Evolutionary conservation across 495 filamentous ascomycete species (phyloP), one percentile per base, ranked within the genome.

Genomic region (Aspergillus biplanus): DNA sequence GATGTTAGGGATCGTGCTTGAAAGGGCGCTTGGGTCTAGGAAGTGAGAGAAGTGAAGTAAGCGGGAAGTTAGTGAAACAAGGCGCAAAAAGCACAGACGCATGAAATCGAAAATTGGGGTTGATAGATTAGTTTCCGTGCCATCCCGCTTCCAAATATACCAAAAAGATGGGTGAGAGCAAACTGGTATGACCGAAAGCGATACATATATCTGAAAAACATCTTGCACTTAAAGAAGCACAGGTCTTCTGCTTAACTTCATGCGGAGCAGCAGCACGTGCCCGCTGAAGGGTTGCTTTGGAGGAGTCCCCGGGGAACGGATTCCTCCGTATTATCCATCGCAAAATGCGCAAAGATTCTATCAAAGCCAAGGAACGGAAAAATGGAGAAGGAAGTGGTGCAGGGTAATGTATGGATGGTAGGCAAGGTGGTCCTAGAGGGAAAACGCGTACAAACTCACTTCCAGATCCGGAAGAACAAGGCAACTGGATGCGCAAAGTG

Each of bases 181-280:
- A 27, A 27, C 21, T 27, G 21, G 21, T 27, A 27, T 27, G 21
- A 27, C 39, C 39, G 39, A 44, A 9, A 3, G 39, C 8, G 1
- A 44, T n/a, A 44, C 7, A 4, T 44, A 12, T 50, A 12, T 31
- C 11, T 9, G 27, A 18, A n/a, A 18, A 21, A 9, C 16, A 50
- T 31, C n/a, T 4, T 34, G 52, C 33, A 34, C 6, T 7, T 8
- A 54, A 8, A 54, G 27, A 54, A 54, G 27, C 27, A 18, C 9
- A 27, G 21, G 16, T 9, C 15, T 34, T 31, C 21, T 15, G 47
- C 15, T 35, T 35, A 15, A 18, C 5, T 49, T 33, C 18, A 44
- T 57, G 42, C 53, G 44, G 46, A 46, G 52, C 53, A 57, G 52
- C 33, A 44, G 52, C 61, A 63, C 61, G 61, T 63, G 61, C 61